Evolutionary conservation across 306 rosid species (phyloP), one percentile per base, ranked within the genome.

Genomic region (Ceratonia siliqua): DNA sequence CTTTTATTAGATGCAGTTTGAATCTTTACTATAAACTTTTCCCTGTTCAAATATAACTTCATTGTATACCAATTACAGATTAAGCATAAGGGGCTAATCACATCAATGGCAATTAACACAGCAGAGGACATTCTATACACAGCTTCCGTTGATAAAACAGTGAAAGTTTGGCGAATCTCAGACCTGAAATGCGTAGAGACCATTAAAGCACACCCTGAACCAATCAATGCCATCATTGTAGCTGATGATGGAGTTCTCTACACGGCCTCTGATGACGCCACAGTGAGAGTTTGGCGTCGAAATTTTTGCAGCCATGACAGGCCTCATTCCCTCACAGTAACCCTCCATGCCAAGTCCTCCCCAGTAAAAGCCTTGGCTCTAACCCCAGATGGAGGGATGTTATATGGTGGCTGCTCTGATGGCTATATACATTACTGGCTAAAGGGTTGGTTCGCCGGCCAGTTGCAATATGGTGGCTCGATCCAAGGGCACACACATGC

Each of bases 401-500:
- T 94, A 20, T 94, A 91, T 32, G 97, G 96, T 0, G 96, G 96
- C 6, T 91, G 98, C 92, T 87, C 86, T 0, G 98, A 94, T 21
- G 98, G 97, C 1, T 94, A 91, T 86, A 81, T 91, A 67, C 96
- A 94, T 72, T 94, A 68, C 68, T 94, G 98, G 98, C 78, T 87
- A 24, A 91, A 81, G 79, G 95, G 97, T 1, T 88, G 96, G 93
- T 81, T 88, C 62, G 84, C 89, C 1, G 94, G 98, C 6, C 98
- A 91, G 36, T 62, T 91, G 35, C 94, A 94, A 17, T 94, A 94
- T 24, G 94, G 96, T 32, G 96, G 97, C 0, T 88, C 98, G 14
- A 85, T 94, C n/a, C 94, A 88, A 72, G 98, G 98, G 5, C 98
- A 94, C 71, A 91, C 92, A 0, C 98, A 94, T 62, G 94, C 97